Percentiles rank a stretch among this genome's conserved stretches.
Evolutionary conservation across 1,284 basidiomycete species (phyloP).

Genomic region (Moesziomyces parantarcticus): DNA sequence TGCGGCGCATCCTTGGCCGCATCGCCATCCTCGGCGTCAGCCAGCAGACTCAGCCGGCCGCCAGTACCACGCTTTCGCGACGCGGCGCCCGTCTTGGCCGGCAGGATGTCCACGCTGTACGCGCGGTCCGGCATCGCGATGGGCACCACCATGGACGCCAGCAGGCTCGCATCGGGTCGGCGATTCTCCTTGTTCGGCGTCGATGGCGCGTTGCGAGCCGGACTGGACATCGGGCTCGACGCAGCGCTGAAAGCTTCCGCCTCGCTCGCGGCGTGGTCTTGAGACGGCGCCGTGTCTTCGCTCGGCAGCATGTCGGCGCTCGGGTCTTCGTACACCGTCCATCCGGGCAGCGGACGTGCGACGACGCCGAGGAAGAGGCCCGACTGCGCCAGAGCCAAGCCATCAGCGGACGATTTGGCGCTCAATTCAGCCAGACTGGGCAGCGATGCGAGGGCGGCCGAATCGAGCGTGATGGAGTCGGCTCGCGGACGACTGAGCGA

Average conservation of each 20-base stretch:
- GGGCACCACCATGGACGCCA: conserved; percentile 28
- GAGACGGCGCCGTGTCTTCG: conserved; percentile 29
- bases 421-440: conserved; percentile 14
- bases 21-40: conserved; percentile 30
- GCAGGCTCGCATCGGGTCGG: conserved; percentile 18
- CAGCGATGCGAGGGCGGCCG: conserved; percentile 2
- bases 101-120: conserved; percentile 24
- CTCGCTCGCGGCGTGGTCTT: conserved; percentile 12
- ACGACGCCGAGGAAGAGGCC: conserved; percentile 39
- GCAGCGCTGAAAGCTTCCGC: background rate
- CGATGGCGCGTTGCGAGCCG: conserved; percentile 8
- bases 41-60: conserved; percentile 40
- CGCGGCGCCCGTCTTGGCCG: conserved; percentile 13
- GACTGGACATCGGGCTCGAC: conserved; percentile 9
- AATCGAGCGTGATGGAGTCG: conserved; percentile 27
- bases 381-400: conserved; percentile 25
- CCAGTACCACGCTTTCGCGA: conserved; percentile 42
- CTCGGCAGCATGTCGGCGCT: background rate
- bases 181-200: conserved; percentile 47
- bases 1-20: background rate
- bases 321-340: conserved; percentile 38
- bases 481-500: conserved; percentile 7
- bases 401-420: conserved; percentile 6
- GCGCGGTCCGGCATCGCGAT: conserved; percentile 29
- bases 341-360: conserved; percentile 27